Conservation (phyloP, 169 alveolate genomes). For the Pseudocohnilembus persalinus region DNA sequence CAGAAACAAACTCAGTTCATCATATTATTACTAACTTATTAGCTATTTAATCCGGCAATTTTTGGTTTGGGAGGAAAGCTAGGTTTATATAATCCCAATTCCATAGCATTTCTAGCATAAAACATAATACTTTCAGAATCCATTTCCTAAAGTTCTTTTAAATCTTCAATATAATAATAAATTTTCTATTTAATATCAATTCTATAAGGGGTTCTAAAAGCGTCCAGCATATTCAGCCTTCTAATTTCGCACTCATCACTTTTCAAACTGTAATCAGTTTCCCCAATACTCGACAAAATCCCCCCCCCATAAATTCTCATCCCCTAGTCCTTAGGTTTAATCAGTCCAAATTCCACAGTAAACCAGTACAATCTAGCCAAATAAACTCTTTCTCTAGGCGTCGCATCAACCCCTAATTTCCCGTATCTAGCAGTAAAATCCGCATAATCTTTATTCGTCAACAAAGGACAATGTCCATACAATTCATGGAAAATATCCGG, state of each 20-base stretch:
- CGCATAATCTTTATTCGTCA: neutral
- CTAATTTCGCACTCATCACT: neutral
- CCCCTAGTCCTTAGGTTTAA: neutral
- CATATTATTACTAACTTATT: too few relatives aligned
- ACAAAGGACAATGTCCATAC: neutral
- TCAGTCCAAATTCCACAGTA: neutral
- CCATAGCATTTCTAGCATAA: too few relatives aligned
- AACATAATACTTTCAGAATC: too few relatives aligned
- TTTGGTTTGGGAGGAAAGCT: too few relatives aligned
- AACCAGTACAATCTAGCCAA: neutral
- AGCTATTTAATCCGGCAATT: too few relatives aligned
- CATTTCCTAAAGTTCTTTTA: neutral
- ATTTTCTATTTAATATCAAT: neutral
- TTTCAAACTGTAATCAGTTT: neutral
- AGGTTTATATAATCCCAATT: too few relatives aligned
- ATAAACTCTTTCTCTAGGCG: neutral
- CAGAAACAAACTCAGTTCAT: too few relatives aligned
- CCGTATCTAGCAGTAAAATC: neutral
- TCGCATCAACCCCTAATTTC: neutral
- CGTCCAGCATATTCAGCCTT: neutral
- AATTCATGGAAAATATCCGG: neutral
- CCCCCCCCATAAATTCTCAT: neutral
- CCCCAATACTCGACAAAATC: neutral
- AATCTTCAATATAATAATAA: neutral
- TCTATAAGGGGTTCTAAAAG: neutral